phyloP scores from a whole-genome alignment of 352 stramenopile species.

The Globisporangium cystogenes region DNA sequence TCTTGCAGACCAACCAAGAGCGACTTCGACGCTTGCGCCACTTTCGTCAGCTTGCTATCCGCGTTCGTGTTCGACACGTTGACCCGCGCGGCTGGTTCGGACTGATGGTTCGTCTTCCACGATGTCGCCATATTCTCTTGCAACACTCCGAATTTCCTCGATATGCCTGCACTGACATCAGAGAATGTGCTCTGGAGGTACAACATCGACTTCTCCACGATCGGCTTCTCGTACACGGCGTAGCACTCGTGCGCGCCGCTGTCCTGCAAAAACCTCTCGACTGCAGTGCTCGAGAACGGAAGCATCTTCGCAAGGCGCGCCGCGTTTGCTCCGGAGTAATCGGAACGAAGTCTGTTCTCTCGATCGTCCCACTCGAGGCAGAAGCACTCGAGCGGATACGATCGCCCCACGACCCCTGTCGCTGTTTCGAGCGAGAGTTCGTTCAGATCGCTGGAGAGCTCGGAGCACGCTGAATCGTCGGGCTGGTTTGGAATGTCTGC shows the following conservation, averaged over 20 bases:
- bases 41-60: slow-evolving; percentile 14
- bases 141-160: neutral
- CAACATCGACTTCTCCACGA: slow-evolving; percentile 24
- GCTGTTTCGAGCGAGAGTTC: slow-evolving; percentile 24
- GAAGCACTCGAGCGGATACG: slow-evolving; percentile 30
- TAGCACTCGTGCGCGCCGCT: slow-evolving; percentile 23
- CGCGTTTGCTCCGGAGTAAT: slow-evolving; percentile 15
- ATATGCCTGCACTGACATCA: slow-evolving; percentile 9
- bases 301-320: slow-evolving; percentile 26
- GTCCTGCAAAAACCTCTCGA: neutral
- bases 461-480: slow-evolving; percentile 14
- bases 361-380: slow-evolving; percentile 38
- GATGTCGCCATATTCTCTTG: neutral
- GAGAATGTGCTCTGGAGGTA: slow-evolving; percentile 24
- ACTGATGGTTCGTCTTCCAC: neutral
- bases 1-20: slow-evolving; percentile 9
- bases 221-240: slow-evolving; percentile 26
- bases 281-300: slow-evolving; percentile 27
- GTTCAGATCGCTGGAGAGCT: slow-evolving; percentile 24
- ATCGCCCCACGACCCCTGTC: slow-evolving; percentile 20
- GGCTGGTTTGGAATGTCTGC: neutral
- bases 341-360: slow-evolving; percentile 24
- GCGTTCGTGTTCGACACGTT: slow-evolving; percentile 4
- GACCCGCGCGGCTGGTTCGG: neutral
- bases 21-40: slow-evolving; percentile 30